phyloP scores from a whole-genome alignment of 2,329 filamentous ascomycete genomes.

The Talaromyces sp. region DNA sequence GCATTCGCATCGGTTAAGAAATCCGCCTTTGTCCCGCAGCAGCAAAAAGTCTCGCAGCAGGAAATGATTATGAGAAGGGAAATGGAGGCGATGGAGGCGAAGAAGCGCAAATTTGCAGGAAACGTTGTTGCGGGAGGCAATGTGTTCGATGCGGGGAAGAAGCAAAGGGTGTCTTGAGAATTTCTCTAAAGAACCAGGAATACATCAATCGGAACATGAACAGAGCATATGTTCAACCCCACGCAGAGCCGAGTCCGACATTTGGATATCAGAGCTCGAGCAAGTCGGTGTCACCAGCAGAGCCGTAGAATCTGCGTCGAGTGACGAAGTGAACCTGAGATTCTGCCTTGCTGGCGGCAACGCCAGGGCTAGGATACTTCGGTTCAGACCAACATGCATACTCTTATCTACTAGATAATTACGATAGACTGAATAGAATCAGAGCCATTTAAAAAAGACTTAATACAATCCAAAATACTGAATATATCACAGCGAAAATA shows the following conservation, averaged over 20 bases:
- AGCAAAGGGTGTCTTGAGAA: constrained; percentile 31
- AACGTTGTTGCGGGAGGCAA: not conserved
- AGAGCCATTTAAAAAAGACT: not conserved
- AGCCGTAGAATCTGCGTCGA: not conserved
- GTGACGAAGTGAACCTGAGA: not conserved
- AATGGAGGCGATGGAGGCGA: constrained; percentile 59
- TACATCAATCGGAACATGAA: not conserved
- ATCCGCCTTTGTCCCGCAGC: constrained; percentile 54
- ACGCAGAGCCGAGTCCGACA: not conserved
- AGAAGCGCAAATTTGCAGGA: constrained; percentile 31
- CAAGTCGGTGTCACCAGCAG: not conserved
- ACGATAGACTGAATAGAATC: not conserved
- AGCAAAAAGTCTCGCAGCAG: constrained; percentile 82
- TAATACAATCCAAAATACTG: not conserved
- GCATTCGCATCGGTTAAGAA: constrained; percentile 64
- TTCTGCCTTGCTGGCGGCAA: not conserved
- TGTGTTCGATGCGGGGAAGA: constrained; percentile 33
- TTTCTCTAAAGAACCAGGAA: too few relatives aligned
- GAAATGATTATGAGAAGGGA: constrained; percentile 88
- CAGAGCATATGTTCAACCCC: not conserved
- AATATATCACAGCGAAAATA: not conserved
- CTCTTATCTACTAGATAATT: not conserved
- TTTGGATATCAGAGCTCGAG: not conserved
- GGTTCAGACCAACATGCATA: not conserved
- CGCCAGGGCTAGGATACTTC: not conserved